Evolutionary conservation across 2,329 filamentous ascomycete genomes (phyloP).

Genomic region (Neopestalotiopsis sp.): DNA sequence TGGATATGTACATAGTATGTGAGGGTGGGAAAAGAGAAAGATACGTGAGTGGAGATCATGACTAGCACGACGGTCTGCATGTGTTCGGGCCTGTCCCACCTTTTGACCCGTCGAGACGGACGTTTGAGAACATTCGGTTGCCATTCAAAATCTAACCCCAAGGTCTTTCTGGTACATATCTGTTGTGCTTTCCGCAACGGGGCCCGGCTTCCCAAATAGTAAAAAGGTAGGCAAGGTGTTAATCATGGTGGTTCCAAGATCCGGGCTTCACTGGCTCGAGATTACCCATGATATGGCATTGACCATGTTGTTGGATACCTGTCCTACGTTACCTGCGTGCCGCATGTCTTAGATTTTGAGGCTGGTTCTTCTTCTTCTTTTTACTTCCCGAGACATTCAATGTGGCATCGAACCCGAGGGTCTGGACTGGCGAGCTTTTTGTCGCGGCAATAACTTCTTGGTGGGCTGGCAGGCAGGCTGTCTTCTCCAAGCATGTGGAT

Average conservation of each 20-base stretch:
- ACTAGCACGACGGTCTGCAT: conserved; percentile 8
- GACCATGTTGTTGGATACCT: background rate
- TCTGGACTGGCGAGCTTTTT: conserved; percentile 3
- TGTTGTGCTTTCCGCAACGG: background rate
- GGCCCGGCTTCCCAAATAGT: background rate
- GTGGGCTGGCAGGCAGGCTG: background rate
- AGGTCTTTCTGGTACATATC: background rate
- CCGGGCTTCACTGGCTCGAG: background rate
- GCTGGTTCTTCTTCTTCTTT: conserved; percentile 1
- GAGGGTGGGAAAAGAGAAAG: conserved; percentile 4
- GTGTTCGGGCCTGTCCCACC: conserved; percentile 1
- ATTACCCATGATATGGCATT: background rate
- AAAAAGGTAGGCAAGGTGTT: background rate
- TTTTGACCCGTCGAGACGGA: background rate
- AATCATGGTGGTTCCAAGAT: background rate
- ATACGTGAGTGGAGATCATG: conserved; percentile 12
- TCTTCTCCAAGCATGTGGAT: background rate
- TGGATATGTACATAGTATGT: background rate
- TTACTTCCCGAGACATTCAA: conserved; percentile 6
- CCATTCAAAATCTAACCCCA: background rate
- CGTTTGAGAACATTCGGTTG: conserved; percentile 1
- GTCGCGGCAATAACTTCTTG: background rate
- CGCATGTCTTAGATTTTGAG: conserved; percentile 15
- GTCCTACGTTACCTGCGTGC: conserved; percentile 10
- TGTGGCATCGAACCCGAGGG: conserved; percentile 7